These are phyloP conservation scores for Trifolium subterraneum DNA, from an alignment of 306 rosid genomes.

Conservation along the genomic window DNA sequence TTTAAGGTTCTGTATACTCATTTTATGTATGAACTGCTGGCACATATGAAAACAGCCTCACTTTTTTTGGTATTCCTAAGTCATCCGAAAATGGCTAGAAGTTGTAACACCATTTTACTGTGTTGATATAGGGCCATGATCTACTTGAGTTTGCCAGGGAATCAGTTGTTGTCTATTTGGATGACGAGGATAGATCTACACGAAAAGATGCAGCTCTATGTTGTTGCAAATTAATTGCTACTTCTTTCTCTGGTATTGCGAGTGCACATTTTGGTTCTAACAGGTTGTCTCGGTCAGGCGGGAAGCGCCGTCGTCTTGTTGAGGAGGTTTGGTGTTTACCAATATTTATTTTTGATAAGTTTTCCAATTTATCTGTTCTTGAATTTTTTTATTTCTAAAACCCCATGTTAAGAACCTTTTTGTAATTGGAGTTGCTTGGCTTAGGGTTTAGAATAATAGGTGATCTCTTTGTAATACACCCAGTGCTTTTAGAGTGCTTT, in stretches of 20 bases:
- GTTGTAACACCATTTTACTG: constrained; percentile 31
- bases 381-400: constrained; percentile 11
- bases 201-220: constrained; percentile 96
- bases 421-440: constrained; percentile 25
- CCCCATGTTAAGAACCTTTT: constrained; percentile 25
- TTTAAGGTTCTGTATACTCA: constrained; percentile 71
- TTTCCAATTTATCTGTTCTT: constrained; percentile 9
- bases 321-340: constrained; percentile 76
- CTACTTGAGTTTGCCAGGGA: constrained; percentile 95
- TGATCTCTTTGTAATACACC: background rate
- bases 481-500: constrained; percentile 6
- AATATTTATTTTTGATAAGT: background rate
- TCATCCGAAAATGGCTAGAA: constrained; percentile 24
- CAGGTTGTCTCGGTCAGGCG: constrained; percentile 75
- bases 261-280: constrained; percentile 70
- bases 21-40: constrained; percentile 28
- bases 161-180: constrained; percentile 89
- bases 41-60: constrained; percentile 24
- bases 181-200: constrained; percentile 93
- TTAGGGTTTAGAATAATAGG: constrained; percentile 9
- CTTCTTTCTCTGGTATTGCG: constrained; percentile 72
- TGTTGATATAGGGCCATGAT: constrained; percentile 83
- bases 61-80: constrained; percentile 5
- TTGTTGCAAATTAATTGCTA: constrained; percentile 90
- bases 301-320: constrained; percentile 80